Base-by-base conservation (phyloP, 2,329 filamentous ascomycete species). In the Thermochaetoides dissita region DNA sequence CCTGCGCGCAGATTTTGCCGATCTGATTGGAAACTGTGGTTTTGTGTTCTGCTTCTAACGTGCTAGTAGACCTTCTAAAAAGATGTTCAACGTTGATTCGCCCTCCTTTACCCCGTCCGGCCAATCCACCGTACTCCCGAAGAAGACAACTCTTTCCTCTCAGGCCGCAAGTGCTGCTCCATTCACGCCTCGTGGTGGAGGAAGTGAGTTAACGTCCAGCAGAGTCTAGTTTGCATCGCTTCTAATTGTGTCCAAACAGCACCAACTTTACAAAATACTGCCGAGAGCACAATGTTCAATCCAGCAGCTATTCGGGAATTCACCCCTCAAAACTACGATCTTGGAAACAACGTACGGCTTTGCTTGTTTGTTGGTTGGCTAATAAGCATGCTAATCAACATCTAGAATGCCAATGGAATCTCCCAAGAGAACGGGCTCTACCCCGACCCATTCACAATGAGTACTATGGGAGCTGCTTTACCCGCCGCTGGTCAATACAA, bases 1-100 rank as follows among this genome's bases (percentile, higher is more conserved):
- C 17, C 17, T 24, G 17, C 17, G 17, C 17, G 17, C 17, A 24
- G 17, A 24, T 24, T 24, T 24, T 24, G 17, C 5, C 17, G 17
- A 24, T 24, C 5, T 24, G 17, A 3, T 24, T 24, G 17, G 30
- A 36, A 29, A 30, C 10, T 10, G n/a, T 7, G 37, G 28, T 42
- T 37, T 24, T 17, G 11, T 38, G 11, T 30, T 31, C 24, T 40
- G 28, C 33, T 44, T 52, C 58, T 61, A 51, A 60, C 48, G 42
- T 33, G 40, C 32, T 38, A 38, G 36, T 48, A 58, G 55, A 45
- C 71, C 68, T 46, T 57, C 67, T 24, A 86, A 85, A 62, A 91
- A 87, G 61, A 70, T 81, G 29, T 71, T 98, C 51, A 98, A 94
- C 61, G 91, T 94, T 56, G 91, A 96, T 56, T 96, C 91, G 7